Percentiles rank a stretch among this genome's conserved stretches.
These are phyloP conservation scores for Fusarium sororula DNA, from an alignment of 2,329 filamentous ascomycete species.

Conservation along the genomic window DNA sequence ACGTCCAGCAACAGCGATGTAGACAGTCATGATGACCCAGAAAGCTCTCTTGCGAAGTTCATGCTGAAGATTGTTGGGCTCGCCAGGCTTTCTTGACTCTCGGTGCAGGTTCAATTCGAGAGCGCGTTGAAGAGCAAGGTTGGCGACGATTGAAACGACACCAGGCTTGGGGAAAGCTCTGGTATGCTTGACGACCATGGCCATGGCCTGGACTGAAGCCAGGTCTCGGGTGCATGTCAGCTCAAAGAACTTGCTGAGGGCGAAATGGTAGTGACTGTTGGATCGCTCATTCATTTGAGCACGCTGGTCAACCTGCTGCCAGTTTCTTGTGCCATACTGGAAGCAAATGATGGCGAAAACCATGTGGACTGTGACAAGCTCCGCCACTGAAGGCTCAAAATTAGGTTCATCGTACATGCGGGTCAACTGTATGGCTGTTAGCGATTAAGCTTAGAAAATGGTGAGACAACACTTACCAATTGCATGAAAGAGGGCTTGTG, in stretches of 20 bases:
- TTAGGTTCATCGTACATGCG: constrained; percentile 75
- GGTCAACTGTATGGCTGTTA: constrained; percentile 56
- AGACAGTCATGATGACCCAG: constrained; percentile 75
- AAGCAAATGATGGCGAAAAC: constrained; percentile 81
- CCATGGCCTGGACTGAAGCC: constrained; percentile 75
- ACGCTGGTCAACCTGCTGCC: constrained; percentile 62
- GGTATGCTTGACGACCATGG: constrained; percentile 76
- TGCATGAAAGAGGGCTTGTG: constrained; percentile 78
- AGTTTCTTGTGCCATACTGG: constrained; percentile 78
- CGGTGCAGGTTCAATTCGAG: constrained; percentile 81
- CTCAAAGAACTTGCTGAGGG: constrained; percentile 73
- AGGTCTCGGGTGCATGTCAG: constrained; percentile 70
- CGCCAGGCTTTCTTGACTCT: constrained; percentile 63
- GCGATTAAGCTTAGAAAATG: not conserved
- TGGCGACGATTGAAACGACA: constrained; percentile 74
- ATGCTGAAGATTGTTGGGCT: constrained; percentile 67
- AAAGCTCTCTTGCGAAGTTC: constrained; percentile 82
- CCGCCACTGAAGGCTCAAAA: constrained; percentile 69
- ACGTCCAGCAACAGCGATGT: constrained; percentile 76
- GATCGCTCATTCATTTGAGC: constrained; percentile 69
- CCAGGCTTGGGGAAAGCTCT: constrained; percentile 83
- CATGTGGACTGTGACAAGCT: constrained; percentile 79
- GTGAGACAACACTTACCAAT: constrained; percentile 60
- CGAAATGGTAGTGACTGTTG: constrained; percentile 82
- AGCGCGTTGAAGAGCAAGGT: constrained; percentile 71